Conservation (phyloP, 139 green algal genomes). For the Microglena sp. region DNA sequence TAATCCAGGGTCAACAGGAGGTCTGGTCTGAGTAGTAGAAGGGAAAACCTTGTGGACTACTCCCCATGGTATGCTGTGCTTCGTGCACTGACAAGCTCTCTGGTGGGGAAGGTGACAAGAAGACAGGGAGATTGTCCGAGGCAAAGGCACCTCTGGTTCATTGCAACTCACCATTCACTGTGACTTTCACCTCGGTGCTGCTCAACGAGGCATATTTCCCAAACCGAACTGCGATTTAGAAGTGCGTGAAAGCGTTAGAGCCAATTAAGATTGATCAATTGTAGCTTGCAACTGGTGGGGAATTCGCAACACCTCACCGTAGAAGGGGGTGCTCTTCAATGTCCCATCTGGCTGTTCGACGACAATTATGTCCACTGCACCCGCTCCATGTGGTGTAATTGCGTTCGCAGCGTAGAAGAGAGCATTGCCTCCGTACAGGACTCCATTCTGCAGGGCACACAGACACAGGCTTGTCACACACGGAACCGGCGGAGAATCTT, state of each 20-base stretch:
- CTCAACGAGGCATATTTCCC: conserved; percentile 85
- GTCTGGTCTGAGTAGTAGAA: no score
- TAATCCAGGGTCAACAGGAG: no score
- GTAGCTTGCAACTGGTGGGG: no score
- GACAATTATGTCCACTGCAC: conserved; percentile 85
- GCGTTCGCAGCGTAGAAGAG: conserved; percentile 43
- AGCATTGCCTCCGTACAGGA: conserved; percentile 45
- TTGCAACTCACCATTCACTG: conserved; percentile 75
- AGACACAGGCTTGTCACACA: background rate
- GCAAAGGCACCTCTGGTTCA: no score
- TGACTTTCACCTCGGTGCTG: conserved; percentile 54
- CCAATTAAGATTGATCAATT: no score
- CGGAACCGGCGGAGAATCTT: no score
- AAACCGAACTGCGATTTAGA: conserved; percentile 78
- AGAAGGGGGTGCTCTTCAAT: conserved; percentile 77
- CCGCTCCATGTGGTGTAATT: conserved; percentile 65
- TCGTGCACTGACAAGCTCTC: no score
- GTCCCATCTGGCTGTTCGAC: conserved; percentile 76
- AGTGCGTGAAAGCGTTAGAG: no score
- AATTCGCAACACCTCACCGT: conserved; percentile 36
- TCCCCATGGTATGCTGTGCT: no score
- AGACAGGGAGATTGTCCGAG: no score
- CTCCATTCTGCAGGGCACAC: conserved; percentile 27
- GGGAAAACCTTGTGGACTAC: no score
- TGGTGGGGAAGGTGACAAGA: no score